Conservation (phyloP, 371 early-diverging fungal species). For the Mortierella sp. region DNA sequence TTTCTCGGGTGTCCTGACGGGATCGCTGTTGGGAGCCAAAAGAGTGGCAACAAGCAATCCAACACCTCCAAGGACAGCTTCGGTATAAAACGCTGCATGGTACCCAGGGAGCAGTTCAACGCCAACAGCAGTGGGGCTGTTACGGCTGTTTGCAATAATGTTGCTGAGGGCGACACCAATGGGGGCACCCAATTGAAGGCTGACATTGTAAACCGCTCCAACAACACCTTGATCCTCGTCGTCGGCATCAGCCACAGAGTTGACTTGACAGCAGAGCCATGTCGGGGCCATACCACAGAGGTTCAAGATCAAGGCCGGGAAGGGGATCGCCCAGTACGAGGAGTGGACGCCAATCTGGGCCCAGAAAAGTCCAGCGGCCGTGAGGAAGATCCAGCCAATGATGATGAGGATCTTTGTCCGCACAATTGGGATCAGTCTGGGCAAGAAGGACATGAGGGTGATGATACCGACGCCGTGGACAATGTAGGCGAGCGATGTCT, state of each 20-base stretch:
- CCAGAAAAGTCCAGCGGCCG: slow-evolving; percentile 17
- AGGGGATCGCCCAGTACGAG: slow-evolving; percentile 26
- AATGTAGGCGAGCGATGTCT: slow-evolving; percentile 33
- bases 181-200: slow-evolving; percentile 17
- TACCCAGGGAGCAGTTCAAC: slow-evolving; percentile 19
- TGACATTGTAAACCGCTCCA: slow-evolving; percentile 14
- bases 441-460: neutral
- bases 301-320: slow-evolving; percentile 25
- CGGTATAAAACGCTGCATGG: slow-evolving; percentile 20
- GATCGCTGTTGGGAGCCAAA: slow-evolving; percentile 18
- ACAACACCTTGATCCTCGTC: slow-evolving; percentile 40
- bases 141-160: slow-evolving; percentile 18
- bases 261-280: slow-evolving; percentile 29
- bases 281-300: slow-evolving; percentile 12
- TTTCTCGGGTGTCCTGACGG: neutral
- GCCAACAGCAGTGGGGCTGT: slow-evolving; percentile 8
- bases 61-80: slow-evolving; percentile 18
- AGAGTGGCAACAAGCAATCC: slow-evolving; percentile 11
- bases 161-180: slow-evolving; percentile 21
- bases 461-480: slow-evolving; percentile 28
- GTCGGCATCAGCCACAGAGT: slow-evolving; percentile 26
- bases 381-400: slow-evolving; percentile 20
- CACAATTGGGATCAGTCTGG: neutral
- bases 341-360: slow-evolving; percentile 15
- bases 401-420: slow-evolving; percentile 23